Base-by-base conservation (phyloP, 106 monocot species). In the Apostasia shenzhenica region DNA sequence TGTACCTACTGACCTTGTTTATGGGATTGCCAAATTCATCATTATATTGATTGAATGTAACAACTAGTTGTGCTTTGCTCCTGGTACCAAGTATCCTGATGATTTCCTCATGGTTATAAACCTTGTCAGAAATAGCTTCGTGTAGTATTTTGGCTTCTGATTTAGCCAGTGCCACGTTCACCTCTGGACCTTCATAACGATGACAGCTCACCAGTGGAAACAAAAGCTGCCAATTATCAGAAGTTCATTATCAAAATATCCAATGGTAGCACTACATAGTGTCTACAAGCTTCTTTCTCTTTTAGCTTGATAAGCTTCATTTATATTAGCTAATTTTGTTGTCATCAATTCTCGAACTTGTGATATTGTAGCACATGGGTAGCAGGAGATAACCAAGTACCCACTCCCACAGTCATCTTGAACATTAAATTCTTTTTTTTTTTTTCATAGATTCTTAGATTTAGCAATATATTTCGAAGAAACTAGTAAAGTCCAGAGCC, bases 91-190 rank as follows among this genome's bases (percentile, higher is more conserved):
- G 72, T 47, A 94, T 80, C 68, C 94, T 83, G 61, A 88, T 82
- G 56, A 94, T 14, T 53, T 94, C 90, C 2, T 94, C 94, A 67
- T 91, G 54, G 56, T 48, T 64, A 69, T 81, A 88, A 26, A 70
- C 80, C 78, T 85, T 91, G 39, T 87, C 81, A 37, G 59, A 40
- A 7, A 94, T 94, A 72, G 85, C 85, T 38, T 72, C 80, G 56
- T 88, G 94, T 10, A 94, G 77, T 10, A 86, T 49, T 73, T 94
- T 94, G n/a, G 94, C 94, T 68, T 94, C 94, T 4, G 85, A 88
- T 73, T 88, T 81, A 8, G 94, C 90, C 66, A 94, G 41, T 47
- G 57, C 57, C 47, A 63, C 40, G 71, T 90, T 85, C 47, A 91
- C 81, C 55, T 90, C 90, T 2, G 54, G 12, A 0, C 94, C 87